phyloP scores from a whole-genome alignment of 2,329 filamentous ascomycete species.

The Colletotrichum caudatum region DNA sequence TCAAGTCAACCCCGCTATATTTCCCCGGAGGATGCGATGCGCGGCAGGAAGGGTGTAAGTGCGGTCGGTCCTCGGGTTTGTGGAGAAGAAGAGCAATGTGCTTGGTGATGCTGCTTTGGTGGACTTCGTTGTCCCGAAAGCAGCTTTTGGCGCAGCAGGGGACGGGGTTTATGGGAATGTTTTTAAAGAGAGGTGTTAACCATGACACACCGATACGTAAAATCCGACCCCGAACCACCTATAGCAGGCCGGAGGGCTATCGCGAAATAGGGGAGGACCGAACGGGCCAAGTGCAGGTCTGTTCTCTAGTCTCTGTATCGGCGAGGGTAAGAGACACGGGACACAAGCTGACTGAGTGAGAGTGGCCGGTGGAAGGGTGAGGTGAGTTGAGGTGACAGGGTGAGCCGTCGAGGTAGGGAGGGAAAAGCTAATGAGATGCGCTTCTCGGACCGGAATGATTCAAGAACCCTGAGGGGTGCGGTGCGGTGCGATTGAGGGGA shows the following conservation, averaged over 20 bases:
- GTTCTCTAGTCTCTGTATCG: slow-evolving; percentile 28
- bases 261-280: slow-evolving; percentile 36
- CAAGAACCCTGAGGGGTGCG: slow-evolving; percentile 39
- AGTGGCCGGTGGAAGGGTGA: slow-evolving; percentile 12
- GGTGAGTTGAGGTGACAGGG: slow-evolving; percentile 32
- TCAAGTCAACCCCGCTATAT: slow-evolving; percentile 42
- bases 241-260: slow-evolving; percentile 36
- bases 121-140: slow-evolving; percentile 30
- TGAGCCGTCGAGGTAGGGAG: slow-evolving; percentile 19
- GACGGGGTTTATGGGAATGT: slow-evolving; percentile 30
- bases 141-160: slow-evolving; percentile 18
- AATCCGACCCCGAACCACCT: slow-evolving; percentile 30
- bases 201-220: slow-evolving; percentile 40
- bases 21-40: slow-evolving; percentile 36
- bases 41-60: slow-evolving; percentile 40
- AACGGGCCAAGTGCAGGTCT: slow-evolving; percentile 36
- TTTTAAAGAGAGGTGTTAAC: slow-evolving; percentile 31
- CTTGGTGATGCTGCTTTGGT: neutral
- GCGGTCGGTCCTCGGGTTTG: slow-evolving; percentile 31
- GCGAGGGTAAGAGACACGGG: slow-evolving; percentile 5
- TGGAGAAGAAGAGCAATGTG: slow-evolving; percentile 35
- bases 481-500: slow-evolving; percentile 17
- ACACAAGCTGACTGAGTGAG: neutral
- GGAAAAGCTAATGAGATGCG: slow-evolving; percentile 23
- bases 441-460: slow-evolving; percentile 35